These are phyloP conservation scores for Nicotiana tabacum DNA, from an alignment of 257 asterid species.

Conservation along the genomic window DNA sequence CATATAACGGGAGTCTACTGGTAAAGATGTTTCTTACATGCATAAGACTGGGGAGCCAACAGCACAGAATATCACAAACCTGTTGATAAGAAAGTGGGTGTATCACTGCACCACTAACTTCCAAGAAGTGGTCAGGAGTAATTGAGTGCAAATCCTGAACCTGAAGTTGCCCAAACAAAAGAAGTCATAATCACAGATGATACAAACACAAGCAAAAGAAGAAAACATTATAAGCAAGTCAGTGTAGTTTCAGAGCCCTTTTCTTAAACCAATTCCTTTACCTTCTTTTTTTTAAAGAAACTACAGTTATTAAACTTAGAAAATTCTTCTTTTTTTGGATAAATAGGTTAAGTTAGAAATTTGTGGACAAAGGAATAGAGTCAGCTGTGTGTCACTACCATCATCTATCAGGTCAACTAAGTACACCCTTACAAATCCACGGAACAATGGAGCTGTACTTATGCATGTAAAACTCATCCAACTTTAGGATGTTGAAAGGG, in stretches of 20 bases:
- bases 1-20: not conserved
- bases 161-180: constrained; percentile 39
- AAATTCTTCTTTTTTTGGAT: not conserved
- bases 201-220: not conserved
- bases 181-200: not conserved
- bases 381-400: not conserved
- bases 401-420: not conserved
- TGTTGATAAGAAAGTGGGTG: constrained; percentile 99
- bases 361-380: too few relatives aligned
- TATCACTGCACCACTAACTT: constrained; percentile 95
- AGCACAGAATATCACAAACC: constrained; percentile 39
- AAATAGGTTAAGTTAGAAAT: not conserved
- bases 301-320: not conserved
- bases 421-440: not conserved
- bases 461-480: not conserved
- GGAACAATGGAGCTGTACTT: not conserved
- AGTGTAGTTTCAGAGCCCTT: not conserved
- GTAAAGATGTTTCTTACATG: not conserved
- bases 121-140: constrained; percentile 89
- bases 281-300: not conserved
- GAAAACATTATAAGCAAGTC: not conserved
- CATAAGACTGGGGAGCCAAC: not conserved
- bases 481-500: not conserved
- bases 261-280: not conserved
- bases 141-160: constrained; percentile 93